Base-by-base conservation (phyloP, 2,329 filamentous ascomycete genomes). In the Penicillium freii region DNA sequence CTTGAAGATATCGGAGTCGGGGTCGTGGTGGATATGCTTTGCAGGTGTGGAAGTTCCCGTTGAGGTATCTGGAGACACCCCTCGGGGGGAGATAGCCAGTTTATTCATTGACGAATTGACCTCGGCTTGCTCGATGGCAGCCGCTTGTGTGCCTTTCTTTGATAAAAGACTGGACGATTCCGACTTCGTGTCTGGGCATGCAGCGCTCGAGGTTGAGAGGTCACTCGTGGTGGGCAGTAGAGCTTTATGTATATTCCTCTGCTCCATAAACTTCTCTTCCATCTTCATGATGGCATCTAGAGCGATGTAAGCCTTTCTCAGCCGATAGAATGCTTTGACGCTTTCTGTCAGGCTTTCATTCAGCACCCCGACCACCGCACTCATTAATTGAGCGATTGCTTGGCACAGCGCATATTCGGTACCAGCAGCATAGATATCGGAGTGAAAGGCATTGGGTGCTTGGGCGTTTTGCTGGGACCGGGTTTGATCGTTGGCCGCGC, bases 311-410 rank as follows among this genome's bases (percentile, higher is more conserved):
- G 93, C 93, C 72, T 95, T 96, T 60, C 93, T 83, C 65, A 97
- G 76, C 75, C 94, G 96, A 71, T 96, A 95, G 69, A 97, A 97
- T 6, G 91, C 91, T 75, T 88, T 91, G 73, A 97, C 84, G 17
- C 87, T 91, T 73, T 97, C 94, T 0, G 92, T 93, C 66, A 97
- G 77, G 71, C 90, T 96, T 78, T 97, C 94, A 64, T 95, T 95
- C 66, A 97, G 78, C 17, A 97, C 90, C 0, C 87, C 91, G 0
- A 97, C 87, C 1, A 99, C 88, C 0, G 92, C 92, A 56, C 85
- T 84, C 88, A 97, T 96, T 61, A 97, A 81, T 74, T 96, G 91
- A 2, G 91, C 85, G 77, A 97, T 87, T 5, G 92, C 90, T 58
- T 91, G 85, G 59, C 91, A 90, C 4, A 97, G 80, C 2, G 90